phyloP scores from a whole-genome alignment of 805 yeast species.

The Hanseniaspora lindneri region DNA sequence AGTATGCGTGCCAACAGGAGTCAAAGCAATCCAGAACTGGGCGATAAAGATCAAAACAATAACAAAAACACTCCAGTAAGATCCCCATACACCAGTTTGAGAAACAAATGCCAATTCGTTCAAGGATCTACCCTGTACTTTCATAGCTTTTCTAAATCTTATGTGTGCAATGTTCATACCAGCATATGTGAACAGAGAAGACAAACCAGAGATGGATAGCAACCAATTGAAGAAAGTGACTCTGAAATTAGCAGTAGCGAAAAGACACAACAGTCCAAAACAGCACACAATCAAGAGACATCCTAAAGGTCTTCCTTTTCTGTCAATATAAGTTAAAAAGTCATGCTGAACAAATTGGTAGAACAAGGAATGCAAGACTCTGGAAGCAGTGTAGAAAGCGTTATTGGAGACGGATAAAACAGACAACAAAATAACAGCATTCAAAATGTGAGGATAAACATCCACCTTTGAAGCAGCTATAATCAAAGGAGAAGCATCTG shows the following conservation, averaged over 20 bases:
- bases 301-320: conserved; percentile 47
- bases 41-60: conserved; percentile 42
- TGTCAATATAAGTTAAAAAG: conserved; percentile 42
- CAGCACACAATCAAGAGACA: conserved; percentile 42
- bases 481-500: conserved; percentile 58
- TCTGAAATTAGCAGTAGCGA: conserved; percentile 50
- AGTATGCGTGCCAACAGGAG: conserved; percentile 46
- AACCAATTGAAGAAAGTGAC: conserved; percentile 53
- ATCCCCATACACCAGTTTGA: conserved; percentile 42
- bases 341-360: conserved; percentile 31
- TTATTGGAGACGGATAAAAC: conserved; percentile 76
- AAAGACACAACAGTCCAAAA: conserved; percentile 52
- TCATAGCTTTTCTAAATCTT: conserved; percentile 48
- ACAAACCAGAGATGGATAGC: conserved; percentile 48
- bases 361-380: conserved; percentile 42
- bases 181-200: conserved; percentile 53
- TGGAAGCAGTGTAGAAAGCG: conserved; percentile 63
- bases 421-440: conserved; percentile 64
- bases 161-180: conserved; percentile 45
- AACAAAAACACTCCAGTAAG: conserved; percentile 39
- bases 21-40: conserved; percentile 63
- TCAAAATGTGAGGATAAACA: conserved; percentile 62
- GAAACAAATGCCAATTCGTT: conserved; percentile 44
- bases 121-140: conserved; percentile 40
- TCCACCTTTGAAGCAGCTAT: conserved; percentile 44